Evolutionary conservation across 2,329 filamentous ascomycete genomes (phyloP).

Genomic region (Tolypocladium nubicola): DNA sequence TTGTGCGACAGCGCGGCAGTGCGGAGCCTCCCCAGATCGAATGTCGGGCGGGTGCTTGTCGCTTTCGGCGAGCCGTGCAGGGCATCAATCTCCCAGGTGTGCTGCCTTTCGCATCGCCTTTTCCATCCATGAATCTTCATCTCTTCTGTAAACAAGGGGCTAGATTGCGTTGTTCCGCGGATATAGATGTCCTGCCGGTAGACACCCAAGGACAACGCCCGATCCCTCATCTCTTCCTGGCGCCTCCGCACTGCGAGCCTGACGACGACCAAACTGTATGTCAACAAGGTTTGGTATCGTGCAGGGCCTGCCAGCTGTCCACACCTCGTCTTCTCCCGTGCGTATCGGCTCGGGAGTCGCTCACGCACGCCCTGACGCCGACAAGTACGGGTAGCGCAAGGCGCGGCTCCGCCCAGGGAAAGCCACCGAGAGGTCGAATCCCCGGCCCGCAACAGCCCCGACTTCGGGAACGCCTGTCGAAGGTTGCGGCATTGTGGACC

Average conservation of each 20-base stretch:
- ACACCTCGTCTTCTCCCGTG: not conserved
- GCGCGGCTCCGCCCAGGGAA: not conserved
- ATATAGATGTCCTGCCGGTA: no score
- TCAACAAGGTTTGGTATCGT: no score
- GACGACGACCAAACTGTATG: no score
- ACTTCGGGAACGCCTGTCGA: not conserved
- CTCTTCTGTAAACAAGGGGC: not conserved
- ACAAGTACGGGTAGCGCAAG: not conserved
- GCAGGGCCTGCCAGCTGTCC: no score
- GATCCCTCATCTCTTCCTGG: no score
- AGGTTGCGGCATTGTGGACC: not conserved
- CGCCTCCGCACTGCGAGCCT: no score
- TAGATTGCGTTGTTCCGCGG: not conserved
- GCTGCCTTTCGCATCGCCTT: not conserved
- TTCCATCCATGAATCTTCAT: not conserved
- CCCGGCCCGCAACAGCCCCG: not conserved
- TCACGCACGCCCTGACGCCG: not conserved
- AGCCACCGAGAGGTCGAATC: not conserved
- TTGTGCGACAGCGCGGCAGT: no score
- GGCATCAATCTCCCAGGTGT: not conserved
- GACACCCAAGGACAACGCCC: no score
- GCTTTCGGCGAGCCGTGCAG: not conserved
- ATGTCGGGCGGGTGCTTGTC: not conserved
- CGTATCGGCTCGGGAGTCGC: not conserved
- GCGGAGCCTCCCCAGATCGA: not conserved